Conservation (phyloP, 1,139 yeast genomes). For the Nakaseomyces sp. region DNA sequence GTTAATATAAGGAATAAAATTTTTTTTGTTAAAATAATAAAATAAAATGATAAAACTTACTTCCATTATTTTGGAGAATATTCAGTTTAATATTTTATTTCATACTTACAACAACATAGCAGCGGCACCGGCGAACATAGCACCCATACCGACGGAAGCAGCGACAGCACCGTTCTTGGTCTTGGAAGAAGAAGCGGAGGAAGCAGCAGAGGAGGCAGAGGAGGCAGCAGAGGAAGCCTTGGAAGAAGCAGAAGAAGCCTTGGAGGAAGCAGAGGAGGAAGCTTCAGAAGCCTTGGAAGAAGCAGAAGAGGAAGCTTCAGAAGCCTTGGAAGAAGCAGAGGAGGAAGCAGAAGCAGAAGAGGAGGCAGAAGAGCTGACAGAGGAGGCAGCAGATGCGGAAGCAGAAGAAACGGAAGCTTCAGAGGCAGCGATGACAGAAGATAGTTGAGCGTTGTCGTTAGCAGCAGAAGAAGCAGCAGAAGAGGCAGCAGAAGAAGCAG, state of each 20-base stretch:
- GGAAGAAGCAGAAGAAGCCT: conserved; percentile 10
- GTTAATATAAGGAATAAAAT: too few species aligned
- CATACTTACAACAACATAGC: conserved; percentile 17
- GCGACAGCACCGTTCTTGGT: conserved; percentile 9
- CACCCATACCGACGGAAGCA: conserved; percentile 13
- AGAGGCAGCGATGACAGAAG: conserved; percentile 6
- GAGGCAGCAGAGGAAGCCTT: conserved; percentile 9
- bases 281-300: conserved; percentile 9
- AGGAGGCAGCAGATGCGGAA: conserved; percentile 12
- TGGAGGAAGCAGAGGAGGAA: conserved; percentile 10
- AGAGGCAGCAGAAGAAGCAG: conserved; percentile 12
- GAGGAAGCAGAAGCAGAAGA: conserved; percentile 12
- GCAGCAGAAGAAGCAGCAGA: conserved; percentile 18
- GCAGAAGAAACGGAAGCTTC: conserved; percentile 6
- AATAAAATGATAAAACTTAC: too few species aligned
- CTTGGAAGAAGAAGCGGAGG: conserved; percentile 7
- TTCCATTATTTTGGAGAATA: too few species aligned
- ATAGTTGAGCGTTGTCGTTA: conserved; percentile 13
- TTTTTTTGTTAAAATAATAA: background rate
- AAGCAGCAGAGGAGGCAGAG: conserved; percentile 10
- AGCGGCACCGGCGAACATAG: conserved; percentile 13
- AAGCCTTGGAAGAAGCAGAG: conserved; percentile 11
- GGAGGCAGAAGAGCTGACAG: conserved; percentile 7
- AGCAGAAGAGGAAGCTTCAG: conserved; percentile 10
- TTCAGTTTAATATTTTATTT: background rate